A percentile compares a stretch with the other conserved stretches of the same genome.
Evolutionary conservation across 192 early-diverging fungal species (phyloP).

Genomic region (Spizellomyces sp.): DNA sequence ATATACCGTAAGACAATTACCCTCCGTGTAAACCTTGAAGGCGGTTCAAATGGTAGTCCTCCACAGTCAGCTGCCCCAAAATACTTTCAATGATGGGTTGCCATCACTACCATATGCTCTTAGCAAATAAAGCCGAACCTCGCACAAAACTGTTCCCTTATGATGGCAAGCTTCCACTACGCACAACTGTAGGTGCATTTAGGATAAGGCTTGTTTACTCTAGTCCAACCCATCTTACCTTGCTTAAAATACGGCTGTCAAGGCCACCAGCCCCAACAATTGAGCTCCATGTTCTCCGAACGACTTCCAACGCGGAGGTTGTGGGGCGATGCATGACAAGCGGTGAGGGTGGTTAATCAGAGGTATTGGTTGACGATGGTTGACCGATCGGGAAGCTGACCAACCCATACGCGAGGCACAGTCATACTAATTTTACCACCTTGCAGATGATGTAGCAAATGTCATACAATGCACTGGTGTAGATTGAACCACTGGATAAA

Average conservation of each 20-base stretch:
- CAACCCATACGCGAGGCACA: no score
- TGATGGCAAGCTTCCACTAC: slow-evolving; percentile 20
- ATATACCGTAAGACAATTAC: background rate
- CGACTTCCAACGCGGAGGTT: slow-evolving; percentile 11
- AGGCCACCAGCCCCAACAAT: slow-evolving; percentile 16
- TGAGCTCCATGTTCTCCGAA: slow-evolving; percentile 18
- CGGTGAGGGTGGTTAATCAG: no score
- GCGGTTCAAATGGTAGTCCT: slow-evolving; percentile 29
- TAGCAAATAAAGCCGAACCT: background rate
- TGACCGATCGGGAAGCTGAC: no score
- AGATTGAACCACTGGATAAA: no score
- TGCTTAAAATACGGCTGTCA: slow-evolving; percentile 15
- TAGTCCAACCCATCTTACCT: background rate
- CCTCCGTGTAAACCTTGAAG: slow-evolving; percentile 28
- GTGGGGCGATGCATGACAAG: background rate
- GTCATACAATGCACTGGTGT: no score
- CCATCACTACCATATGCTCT: background rate
- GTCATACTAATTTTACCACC: no score
- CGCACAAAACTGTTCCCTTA: slow-evolving; percentile 19
- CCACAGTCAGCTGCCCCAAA: slow-evolving; percentile 14
- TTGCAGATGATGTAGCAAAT: no score
- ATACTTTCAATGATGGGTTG: no score
- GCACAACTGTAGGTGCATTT: background rate
- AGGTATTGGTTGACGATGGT: no score
- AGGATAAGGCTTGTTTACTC: background rate